These are phyloP conservation scores for Iris macrosiphon DNA, from an alignment of 106 monocot species.

Conservation along the genomic window DNA sequence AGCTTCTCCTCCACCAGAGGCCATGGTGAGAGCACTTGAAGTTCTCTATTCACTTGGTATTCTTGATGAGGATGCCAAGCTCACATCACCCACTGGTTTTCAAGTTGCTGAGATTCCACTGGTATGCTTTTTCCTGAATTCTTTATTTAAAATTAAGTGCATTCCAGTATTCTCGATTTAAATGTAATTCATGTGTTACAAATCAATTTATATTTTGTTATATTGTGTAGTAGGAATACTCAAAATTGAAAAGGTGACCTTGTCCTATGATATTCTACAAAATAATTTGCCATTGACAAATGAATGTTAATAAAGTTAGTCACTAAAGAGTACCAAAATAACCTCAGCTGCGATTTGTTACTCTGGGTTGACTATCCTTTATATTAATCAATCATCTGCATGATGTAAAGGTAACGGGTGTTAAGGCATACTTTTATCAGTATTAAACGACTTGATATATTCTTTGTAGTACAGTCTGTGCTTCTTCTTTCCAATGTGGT, in stretches of 20 bases:
- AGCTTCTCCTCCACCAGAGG: conserved; percentile 84
- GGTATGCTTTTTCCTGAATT: conserved; percentile 39
- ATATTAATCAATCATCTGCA: not conserved
- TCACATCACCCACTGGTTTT: conserved; percentile 82
- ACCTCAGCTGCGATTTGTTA: not conserved
- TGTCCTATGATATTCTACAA: conserved; percentile 2
- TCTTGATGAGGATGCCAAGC: conserved; percentile 95
- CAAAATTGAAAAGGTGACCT: not conserved
- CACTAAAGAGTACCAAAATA: not conserved
- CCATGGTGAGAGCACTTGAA: conserved; percentile 95
- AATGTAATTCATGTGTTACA: not conserved
- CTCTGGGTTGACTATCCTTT: not conserved
- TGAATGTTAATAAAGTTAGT: not conserved
- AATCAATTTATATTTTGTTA: not conserved
- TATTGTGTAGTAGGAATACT: not conserved
- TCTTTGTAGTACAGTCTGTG: no score
- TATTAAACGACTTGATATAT: no score
- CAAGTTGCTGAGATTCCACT: conserved; percentile 96
- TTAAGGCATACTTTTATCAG: no score
- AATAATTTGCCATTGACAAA: not conserved
- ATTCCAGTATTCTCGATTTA: not conserved
- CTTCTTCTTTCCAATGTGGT: no score
- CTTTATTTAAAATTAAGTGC: not conserved
- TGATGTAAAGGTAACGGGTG: conserved; percentile 1
- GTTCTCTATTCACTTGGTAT: conserved; percentile 85